Conservation (phyloP, 1,284 basidiomycete genomes). For the Thecaphora thlaspeos region DNA sequence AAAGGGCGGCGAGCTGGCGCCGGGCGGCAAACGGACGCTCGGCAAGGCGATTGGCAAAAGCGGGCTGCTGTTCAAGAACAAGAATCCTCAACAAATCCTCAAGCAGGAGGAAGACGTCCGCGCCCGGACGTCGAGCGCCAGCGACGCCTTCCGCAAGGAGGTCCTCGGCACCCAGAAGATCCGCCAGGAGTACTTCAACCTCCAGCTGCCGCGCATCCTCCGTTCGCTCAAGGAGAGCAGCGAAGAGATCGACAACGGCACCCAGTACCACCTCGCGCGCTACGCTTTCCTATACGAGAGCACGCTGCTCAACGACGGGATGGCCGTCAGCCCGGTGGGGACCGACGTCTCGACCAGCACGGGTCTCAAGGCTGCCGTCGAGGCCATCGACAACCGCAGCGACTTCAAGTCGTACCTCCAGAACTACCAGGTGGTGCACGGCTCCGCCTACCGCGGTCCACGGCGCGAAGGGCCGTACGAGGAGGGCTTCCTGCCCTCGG, state of each 20-base stretch:
- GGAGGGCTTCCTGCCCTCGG: conserved; percentile 52
- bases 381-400: conserved; percentile 85
- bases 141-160: conserved; percentile 85
- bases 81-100: conserved; percentile 88
- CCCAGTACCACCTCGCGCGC: conserved; percentile 91
- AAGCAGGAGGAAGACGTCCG: conserved; percentile 93
- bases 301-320: conserved; percentile 82
- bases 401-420: conserved; percentile 98
- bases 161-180: conserved; percentile 85
- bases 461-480: conserved; percentile 58
- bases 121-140: conserved; percentile 75
- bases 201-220: conserved; percentile 88
- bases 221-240: conserved; percentile 90
- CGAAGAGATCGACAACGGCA: conserved; percentile 93
- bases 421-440: conserved; percentile 83
- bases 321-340: conserved; percentile 73
- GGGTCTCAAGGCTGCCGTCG: conserved; percentile 81
- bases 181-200: conserved; percentile 92
- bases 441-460: conserved; percentile 61
- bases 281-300: conserved; percentile 94
- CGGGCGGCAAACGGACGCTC: conserved; percentile 52
- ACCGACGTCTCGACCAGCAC: conserved; percentile 12
- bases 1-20: conserved; percentile 47
- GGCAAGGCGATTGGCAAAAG: conserved; percentile 83
- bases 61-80: conserved; percentile 77